Conservation (phyloP, 1,284 basidiomycete species). For the Rhodotorula sp. region DNA sequence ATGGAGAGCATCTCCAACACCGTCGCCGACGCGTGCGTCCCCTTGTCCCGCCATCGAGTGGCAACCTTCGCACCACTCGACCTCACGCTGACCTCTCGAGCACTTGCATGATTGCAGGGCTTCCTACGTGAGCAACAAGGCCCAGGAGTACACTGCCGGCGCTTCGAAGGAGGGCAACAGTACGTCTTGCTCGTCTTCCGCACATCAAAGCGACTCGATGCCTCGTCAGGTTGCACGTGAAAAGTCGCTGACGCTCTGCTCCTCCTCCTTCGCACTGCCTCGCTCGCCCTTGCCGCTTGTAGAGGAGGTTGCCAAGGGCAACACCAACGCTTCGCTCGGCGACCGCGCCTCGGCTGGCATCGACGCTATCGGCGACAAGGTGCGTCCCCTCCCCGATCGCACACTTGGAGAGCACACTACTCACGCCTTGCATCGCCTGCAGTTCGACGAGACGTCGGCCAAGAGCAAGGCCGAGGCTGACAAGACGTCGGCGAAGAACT, state of each 20-base stretch:
- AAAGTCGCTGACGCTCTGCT: neutral
- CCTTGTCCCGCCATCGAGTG: no score
- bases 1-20: constrained; percentile 30
- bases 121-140: constrained; percentile 32
- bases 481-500: constrained; percentile 22
- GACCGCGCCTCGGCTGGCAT: constrained; percentile 42
- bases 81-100: neutral
- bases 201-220: no score
- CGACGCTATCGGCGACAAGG: constrained; percentile 38
- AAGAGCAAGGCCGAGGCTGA: constrained; percentile 17
- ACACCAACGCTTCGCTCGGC: constrained; percentile 32
- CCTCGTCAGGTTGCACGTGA: no score
- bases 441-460: neutral
- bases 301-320: constrained; percentile 39
- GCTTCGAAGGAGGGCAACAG: constrained; percentile 39
- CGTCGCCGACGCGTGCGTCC: constrained; percentile 1
- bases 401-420: neutral
- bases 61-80: neutral
- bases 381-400: neutral
- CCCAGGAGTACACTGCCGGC: constrained; percentile 18
- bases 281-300: neutral
- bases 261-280: neutral
- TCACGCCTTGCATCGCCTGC: neutral
- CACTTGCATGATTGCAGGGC: neutral
- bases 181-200: neutral